These are phyloP conservation scores for Exophiala dermatitidis DNA, from an alignment of 2,329 filamentous ascomycete species.

Conservation along the genomic window DNA sequence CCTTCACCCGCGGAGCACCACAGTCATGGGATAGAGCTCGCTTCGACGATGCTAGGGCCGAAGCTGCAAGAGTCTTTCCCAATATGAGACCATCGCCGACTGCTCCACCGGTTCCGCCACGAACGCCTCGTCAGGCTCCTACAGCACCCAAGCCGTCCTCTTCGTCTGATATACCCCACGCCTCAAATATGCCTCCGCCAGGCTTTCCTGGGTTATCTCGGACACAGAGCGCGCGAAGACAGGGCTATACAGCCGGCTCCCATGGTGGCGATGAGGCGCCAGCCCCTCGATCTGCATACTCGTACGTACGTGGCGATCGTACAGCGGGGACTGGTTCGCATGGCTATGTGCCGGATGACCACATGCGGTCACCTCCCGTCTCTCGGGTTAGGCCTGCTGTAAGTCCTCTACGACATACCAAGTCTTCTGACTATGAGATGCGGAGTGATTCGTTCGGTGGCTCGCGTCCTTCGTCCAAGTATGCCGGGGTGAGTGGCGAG, in stretches of 20 bases:
- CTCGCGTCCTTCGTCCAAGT: slow-evolving; percentile 46
- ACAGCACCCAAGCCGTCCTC: slow-evolving; percentile 22
- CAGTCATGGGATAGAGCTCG: slow-evolving; percentile 24
- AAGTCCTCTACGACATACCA: slow-evolving; percentile 35
- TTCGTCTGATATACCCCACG: slow-evolving; percentile 29
- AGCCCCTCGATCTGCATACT: slow-evolving; percentile 45
- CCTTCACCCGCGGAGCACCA: slow-evolving; percentile 22
- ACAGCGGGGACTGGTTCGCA: slow-evolving; percentile 8
- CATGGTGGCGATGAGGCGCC: slow-evolving; percentile 55
- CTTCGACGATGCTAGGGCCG: slow-evolving; percentile 23
- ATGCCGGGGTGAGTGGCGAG: slow-evolving; percentile 49
- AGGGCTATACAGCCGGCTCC: slow-evolving; percentile 53
- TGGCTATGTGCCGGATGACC: slow-evolving; percentile 15
- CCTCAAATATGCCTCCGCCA: slow-evolving; percentile 27
- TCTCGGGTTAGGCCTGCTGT: slow-evolving; percentile 18
- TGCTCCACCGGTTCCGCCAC: slow-evolving; percentile 18
- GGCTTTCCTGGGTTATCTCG: slow-evolving; percentile 34
- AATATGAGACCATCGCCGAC: slow-evolving; percentile 17
- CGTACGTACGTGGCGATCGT: slow-evolving; percentile 28
- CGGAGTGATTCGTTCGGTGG: slow-evolving; percentile 37
- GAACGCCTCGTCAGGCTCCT: slow-evolving; percentile 19
- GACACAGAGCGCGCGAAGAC: slow-evolving; percentile 42
- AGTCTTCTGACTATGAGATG: slow-evolving; percentile 31
- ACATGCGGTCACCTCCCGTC: slow-evolving; percentile 18
- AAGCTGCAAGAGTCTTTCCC: slow-evolving; percentile 24